Evolutionary conservation across 164 flowering plant species (phyloP).

Genomic region (Kingdonia uniflora): DNA sequence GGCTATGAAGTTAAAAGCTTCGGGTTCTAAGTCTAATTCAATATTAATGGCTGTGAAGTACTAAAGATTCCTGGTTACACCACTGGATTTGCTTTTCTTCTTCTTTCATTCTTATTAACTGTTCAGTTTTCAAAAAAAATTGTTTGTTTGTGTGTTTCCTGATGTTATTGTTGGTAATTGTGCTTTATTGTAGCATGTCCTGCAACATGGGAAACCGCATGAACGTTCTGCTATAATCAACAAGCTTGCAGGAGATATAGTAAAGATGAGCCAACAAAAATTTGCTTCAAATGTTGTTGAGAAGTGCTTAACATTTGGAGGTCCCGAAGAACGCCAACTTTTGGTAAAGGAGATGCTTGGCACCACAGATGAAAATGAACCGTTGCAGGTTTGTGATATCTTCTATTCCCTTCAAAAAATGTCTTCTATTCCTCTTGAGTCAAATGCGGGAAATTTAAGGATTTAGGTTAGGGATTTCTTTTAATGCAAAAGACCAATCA

Average conservation of each 20-base stretch:
- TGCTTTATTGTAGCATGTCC: slow-evolving; percentile 44
- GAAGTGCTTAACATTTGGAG: slow-evolving; percentile 73
- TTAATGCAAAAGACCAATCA: too few species aligned
- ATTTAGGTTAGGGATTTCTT: too few species aligned
- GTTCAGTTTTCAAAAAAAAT: background rate
- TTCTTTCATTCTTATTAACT: background rate
- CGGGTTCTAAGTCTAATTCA: too few species aligned
- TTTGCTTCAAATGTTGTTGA: slow-evolving; percentile 96
- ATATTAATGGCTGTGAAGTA: too few species aligned
- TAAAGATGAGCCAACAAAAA: slow-evolving; percentile 93
- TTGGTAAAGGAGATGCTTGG: slow-evolving; percentile 88
- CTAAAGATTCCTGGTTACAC: too few species aligned
- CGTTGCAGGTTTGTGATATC: slow-evolving; percentile 57
- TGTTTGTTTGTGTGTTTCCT: background rate
- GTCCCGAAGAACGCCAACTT: slow-evolving; percentile 66
- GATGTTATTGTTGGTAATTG: slow-evolving; percentile 1
- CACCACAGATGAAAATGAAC: slow-evolving; percentile 77
- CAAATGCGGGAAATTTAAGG: too few species aligned
- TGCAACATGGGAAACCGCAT: slow-evolving; percentile 75
- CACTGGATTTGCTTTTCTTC: too few species aligned
- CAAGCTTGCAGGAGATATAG: slow-evolving; percentile 80
- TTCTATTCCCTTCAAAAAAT: too few species aligned
- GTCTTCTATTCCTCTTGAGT: background rate
- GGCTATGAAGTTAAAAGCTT: too few species aligned
- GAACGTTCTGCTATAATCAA: slow-evolving; percentile 61